phyloP scores from a whole-genome alignment of 2,329 filamentous ascomycete genomes.

The Thielaviopsis euricoi region DNA sequence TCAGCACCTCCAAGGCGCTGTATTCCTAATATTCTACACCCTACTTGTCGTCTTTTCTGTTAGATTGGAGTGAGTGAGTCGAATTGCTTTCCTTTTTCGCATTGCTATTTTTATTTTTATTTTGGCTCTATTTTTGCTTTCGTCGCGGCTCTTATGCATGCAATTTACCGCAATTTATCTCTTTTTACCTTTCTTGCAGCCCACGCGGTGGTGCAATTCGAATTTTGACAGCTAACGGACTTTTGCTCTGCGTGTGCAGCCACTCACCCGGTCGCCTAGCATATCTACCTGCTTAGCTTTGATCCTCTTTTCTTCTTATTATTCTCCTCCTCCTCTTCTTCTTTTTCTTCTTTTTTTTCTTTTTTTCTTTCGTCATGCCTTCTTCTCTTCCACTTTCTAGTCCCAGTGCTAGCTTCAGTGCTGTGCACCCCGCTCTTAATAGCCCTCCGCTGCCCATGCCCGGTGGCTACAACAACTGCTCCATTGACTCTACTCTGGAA shows the following conservation, averaged over 20 bases:
- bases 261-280: neutral
- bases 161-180: too few species aligned
- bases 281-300: conserved; percentile 7
- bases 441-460: conserved; percentile 15
- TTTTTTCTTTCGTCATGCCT: neutral
- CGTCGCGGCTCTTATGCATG: too few species aligned
- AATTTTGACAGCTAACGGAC: too few species aligned
- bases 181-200: too few species aligned
- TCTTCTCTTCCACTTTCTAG: neutral
- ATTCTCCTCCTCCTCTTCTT: conserved; percentile 13
- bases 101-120: too few species aligned
- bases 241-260: conserved; percentile 7
- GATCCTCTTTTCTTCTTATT: conserved; percentile 8
- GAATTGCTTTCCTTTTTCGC: too few species aligned
- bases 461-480: conserved; percentile 17
- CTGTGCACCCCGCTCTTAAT: conserved; percentile 35
- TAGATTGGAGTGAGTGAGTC: too few species aligned
- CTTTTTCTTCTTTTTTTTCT: conserved; percentile 13
- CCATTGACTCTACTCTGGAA: conserved; percentile 13
- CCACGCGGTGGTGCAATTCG: too few species aligned
- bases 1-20: too few species aligned
- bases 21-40: too few species aligned
- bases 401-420: conserved; percentile 1
- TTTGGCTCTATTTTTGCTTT: too few species aligned
- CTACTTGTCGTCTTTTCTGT: too few species aligned